These are phyloP conservation scores for Aspergillus campestris DNA, from an alignment of 495 filamentous ascomycete species.

Conservation along the genomic window DNA sequence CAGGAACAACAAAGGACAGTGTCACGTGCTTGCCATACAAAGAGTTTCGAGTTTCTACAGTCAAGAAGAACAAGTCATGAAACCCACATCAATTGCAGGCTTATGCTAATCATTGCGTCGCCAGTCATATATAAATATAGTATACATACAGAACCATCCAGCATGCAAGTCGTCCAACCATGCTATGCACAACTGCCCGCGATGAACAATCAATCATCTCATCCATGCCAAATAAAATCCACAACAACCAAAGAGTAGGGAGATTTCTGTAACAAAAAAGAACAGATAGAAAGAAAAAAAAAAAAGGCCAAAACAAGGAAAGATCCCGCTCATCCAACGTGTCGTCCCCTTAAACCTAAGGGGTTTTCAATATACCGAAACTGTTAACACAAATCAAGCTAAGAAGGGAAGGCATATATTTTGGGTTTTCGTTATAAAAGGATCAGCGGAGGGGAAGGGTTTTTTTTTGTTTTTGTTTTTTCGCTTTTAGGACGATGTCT, in stretches of 20 bases:
- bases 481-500: constrained; percentile 28
- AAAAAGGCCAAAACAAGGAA: not conserved
- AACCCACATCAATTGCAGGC: constrained; percentile 7
- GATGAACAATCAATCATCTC: constrained; percentile 4
- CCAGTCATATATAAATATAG: constrained; percentile 26
- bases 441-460: too few relatives aligned
- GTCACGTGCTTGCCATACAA: too few relatives aligned
- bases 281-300: constrained; percentile 6
- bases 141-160: constrained; percentile 8
- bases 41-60: too few relatives aligned
- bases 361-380: constrained; percentile 20
- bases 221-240: constrained; percentile 13
- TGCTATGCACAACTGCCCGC: constrained; percentile 26
- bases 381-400: constrained; percentile 29
- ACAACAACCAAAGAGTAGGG: constrained; percentile 24
- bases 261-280: constrained; percentile 31
- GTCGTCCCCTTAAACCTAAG: constrained; percentile 17
- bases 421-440: constrained; percentile 7
- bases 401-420: constrained; percentile 8
- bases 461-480: not conserved
- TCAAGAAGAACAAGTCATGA: not conserved
- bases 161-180: constrained; percentile 20
- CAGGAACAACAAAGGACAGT: too few relatives aligned
- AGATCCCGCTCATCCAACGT: constrained; percentile 27
- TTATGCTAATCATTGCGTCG: constrained; percentile 20